phyloP scores from a whole-genome alignment of 768 basidiomycete species.

The Pleurotus salmoneostramineus region DNA sequence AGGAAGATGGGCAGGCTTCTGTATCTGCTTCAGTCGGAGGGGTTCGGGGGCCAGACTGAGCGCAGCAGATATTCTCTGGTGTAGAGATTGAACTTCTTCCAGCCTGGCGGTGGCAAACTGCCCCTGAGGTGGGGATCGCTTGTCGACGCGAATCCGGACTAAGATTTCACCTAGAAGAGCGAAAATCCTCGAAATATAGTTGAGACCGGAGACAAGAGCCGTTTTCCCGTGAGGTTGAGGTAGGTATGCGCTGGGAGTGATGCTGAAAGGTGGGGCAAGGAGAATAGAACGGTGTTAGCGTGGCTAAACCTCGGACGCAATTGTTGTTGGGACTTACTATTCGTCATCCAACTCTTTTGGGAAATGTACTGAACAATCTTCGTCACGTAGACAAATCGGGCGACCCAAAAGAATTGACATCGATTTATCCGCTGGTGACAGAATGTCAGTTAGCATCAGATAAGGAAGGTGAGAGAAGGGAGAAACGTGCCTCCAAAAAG shows the following conservation, averaged over 20 bases:
- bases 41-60: constrained; percentile 75
- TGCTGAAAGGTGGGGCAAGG: constrained; percentile 37
- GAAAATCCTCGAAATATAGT: constrained; percentile 84
- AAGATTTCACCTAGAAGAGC: constrained; percentile 83
- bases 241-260: constrained; percentile 80
- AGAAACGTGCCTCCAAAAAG: constrained; percentile 72
- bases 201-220: constrained; percentile 80
- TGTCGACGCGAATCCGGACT: constrained; percentile 83
- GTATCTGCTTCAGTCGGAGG: constrained; percentile 61
- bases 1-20: constrained; percentile 43
- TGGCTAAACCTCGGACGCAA: constrained; percentile 26
- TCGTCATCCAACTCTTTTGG: constrained; percentile 88
- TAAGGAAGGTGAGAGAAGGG: constrained; percentile 3
- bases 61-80: constrained; percentile 69
- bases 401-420: constrained; percentile 83
- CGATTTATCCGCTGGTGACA: constrained; percentile 73
- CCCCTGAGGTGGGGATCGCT: constrained; percentile 80
- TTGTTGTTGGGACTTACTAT: constrained; percentile 54
- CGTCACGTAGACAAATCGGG: constrained; percentile 83
- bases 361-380: constrained; percentile 88
- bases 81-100: constrained; percentile 81
- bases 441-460: constrained; percentile 9
- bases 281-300: constrained; percentile 10
- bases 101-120: constrained; percentile 82
- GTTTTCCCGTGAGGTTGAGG: constrained; percentile 88